These are phyloP conservation scores for Xanthoconium stramineum DNA, from an alignment of 768 basidiomycete species.

Conservation along the genomic window DNA sequence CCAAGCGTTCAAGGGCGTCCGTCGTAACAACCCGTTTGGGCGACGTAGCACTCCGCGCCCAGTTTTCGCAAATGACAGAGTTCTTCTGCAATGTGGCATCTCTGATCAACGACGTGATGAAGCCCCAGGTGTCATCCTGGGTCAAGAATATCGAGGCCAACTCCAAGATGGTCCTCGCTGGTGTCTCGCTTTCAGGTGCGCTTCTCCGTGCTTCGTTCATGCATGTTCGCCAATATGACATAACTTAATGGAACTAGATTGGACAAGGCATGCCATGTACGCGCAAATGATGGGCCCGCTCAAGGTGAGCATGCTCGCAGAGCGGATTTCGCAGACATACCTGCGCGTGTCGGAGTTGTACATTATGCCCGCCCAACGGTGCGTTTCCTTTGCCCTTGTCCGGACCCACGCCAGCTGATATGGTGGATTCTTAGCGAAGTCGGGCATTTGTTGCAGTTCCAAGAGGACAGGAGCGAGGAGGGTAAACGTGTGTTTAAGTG, in stretches of 20 bases:
- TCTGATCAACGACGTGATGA: constrained; percentile 21
- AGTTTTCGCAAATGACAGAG: constrained; percentile 18
- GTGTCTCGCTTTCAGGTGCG: constrained; percentile 12
- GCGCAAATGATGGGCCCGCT: constrained; percentile 23
- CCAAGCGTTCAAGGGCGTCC: no score
- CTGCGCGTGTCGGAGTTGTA: constrained; percentile 18
- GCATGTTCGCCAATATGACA: neutral
- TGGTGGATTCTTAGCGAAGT: constrained; percentile 4
- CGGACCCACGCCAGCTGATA: neutral
- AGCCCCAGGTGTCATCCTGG: constrained; percentile 16
- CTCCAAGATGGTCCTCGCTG: constrained; percentile 17
- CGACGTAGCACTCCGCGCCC: constrained; percentile 11
- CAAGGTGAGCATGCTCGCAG: constrained; percentile 23
- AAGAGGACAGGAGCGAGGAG: constrained; percentile 18
- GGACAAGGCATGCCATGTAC: constrained; percentile 19
- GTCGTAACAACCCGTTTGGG: neutral
- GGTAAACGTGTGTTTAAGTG: constrained; percentile 11
- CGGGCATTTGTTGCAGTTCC: constrained; percentile 17
- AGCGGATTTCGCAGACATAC: constrained; percentile 18
- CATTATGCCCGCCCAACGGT: constrained; percentile 23
- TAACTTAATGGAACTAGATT: neutral
- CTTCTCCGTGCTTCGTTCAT: neutral
- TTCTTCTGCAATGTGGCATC: constrained; percentile 18
- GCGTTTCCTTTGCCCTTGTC: neutral
- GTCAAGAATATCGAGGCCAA: constrained; percentile 14